Evolutionary conservation across 345 rosid species (phyloP), one percentile per base, ranked within the genome.

Genomic region (Salix caprea): DNA sequence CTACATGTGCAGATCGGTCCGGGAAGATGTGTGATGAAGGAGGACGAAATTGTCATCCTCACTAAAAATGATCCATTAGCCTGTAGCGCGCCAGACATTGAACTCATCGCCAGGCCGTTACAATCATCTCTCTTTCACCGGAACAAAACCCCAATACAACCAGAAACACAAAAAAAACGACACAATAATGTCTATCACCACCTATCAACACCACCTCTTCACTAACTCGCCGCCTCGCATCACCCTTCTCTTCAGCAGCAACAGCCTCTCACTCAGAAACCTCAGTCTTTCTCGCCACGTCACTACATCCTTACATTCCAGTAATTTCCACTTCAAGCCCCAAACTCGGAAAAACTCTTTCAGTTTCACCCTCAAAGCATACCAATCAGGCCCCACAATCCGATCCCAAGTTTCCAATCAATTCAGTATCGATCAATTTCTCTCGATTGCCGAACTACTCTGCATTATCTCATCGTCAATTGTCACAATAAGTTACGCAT

Each of bases 401-500:
- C 68, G 23, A 4, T 1, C 70, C 15, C 76, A 70, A 44, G 23
- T 7, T 7, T 52, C 73, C 40, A 77, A 88, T 12, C 70, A 32
- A 54, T 82, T 85, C 78, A 82, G 86, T 78, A 75, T 87, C 37
- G 88, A 85, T 42, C 74, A 81, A 70, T 77, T 90, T 48, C 85
- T 91, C 24, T 84, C 92, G 0, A n/a, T 82, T 39, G 84, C 86
- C 42, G 99, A 94, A 56, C 71, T 79, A 24, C 3, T 90, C 8
- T 91, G 90, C 80, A 82, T 94, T 30, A 2, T 89, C 16, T 92
- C 94, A 1, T 86, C 99, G 71, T 88, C 88, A 26, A 78, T 88
- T 44, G 70, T 87, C 71, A 82, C 86, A 61, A 71, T 87, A 32
- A 81, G 84, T 66, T 87, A 86, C 40, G 93, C 86, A 32, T 87